Base-by-base conservation (phyloP, 2,329 filamentous ascomycete genomes). In the Aspergillus sp. region DNA sequence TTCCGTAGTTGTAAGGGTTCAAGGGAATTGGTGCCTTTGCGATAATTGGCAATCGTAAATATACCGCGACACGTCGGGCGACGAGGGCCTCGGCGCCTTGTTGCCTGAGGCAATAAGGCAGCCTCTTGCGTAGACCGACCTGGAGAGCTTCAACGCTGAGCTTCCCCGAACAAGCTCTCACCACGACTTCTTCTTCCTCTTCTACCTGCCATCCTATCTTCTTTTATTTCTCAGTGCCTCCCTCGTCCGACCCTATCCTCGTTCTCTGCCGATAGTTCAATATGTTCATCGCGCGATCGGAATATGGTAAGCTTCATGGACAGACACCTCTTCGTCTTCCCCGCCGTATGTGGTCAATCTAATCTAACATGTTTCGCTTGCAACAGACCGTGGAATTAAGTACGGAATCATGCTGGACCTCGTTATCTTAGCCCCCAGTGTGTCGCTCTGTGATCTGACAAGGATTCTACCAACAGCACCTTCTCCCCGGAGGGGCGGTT, bases 211-310 rank as follows among this genome's bases (percentile, higher is more conserved):
- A 42, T 32, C 38, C 33, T 48, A 41, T 38, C 42, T 34, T 40
- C 36, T 45, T 29, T n/a, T 30, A 38, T 10, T 29, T 9, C 3
- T 38, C 19, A 19, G 19, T 19, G 1, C 19, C 9, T 29, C 28
- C 33, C 38, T 27, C 7, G 38, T 2, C 19, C 8, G 10, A 26
- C 3, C 40, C 26, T 12, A 27, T 35, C 26, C 7, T 29, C n/a
- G 26, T 12, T 33, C 26, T 5, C 10, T 35, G 44, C 50, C 60
- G 58, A 71, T 71, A 56, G 66, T 70, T 72, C 74, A 88, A 76
- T 63, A 95, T 95, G 93, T 98, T 98, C 82, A 97, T 98, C 81
- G 90, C 93, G 80, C 88, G 93, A 77, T 97, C 91, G 69, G 93
- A 98, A 91, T 98, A 98, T 78, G 93, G 91, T 93, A 80, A 77